Evolutionary conservation across 371 early-diverging fungal species (phyloP), one percentile per base, ranked within the genome.

Genomic region (Mortierella sp.): DNA sequence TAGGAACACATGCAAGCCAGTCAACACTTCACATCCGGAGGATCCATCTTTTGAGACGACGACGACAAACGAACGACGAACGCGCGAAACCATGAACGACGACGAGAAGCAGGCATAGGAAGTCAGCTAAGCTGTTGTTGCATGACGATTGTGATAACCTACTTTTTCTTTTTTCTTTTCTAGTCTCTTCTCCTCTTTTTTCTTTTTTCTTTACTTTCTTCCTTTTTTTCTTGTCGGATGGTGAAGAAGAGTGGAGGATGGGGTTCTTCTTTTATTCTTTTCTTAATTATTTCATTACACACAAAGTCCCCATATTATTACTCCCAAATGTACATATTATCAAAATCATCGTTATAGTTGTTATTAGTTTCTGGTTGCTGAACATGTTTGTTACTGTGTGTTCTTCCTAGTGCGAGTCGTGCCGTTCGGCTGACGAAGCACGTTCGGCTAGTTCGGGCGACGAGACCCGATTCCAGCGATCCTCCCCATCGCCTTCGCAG

Each of bases 381-480:
- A 80, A 80, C 81, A 73, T 41, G 75, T 73, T 76, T 80, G 76
- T 66, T 76, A 77, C 47, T 47, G 47, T 58, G 58, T 77, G 81
- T 80, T 80, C 65, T 67, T 76, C 31, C 58, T 80, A 80, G 81
- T 80, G 80, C 73, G 65, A 66, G 72, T 73, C 70, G 71, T 80
- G 80, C 76, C 80, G 80, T 72, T 70, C 72, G 64, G 68, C 80
- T 71, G 71, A 80, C 64, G 66, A 66, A 65, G 76, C 71, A 71
- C 67, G 73, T 58, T 58, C 58, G 58, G 34, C 34, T 58, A n/a
- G n/a, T n/a, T n/a, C n/a, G n/a, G n/a, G n/a, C n/a, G n/a, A n/a
- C n/a, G n/a, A n/a, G n/a, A n/a, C n/a, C n/a, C n/a, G n/a, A n/a
- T n/a, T n/a, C n/a, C n/a, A n/a, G n/a, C 58, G 22, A 34, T 58